Evolutionary conservation across 768 basidiomycete species (phyloP).

Genomic region (Mrakia blollopis): DNA sequence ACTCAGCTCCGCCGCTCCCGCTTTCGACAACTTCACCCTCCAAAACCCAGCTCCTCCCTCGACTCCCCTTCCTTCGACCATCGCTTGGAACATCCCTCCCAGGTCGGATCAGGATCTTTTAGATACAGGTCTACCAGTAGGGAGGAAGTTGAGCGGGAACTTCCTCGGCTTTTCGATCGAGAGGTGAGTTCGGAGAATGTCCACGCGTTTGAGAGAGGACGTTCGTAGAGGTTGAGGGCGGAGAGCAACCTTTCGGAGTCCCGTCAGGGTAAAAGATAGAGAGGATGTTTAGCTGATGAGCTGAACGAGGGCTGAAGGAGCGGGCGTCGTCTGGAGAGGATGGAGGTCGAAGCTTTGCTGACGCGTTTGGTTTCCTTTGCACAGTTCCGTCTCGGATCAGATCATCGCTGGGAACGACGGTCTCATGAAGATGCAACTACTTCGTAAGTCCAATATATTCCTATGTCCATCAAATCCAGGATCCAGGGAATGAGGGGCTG

Average conservation of each 20-base stretch:
- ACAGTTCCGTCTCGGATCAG: neutral
- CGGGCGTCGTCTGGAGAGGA: too few species aligned
- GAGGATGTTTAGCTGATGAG: too few species aligned
- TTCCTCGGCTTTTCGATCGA: neutral
- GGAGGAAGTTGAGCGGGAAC: neutral
- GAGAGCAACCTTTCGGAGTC: too few species aligned
- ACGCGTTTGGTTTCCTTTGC: neutral
- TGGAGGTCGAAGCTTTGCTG: neutral
- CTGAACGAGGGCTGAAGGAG: too few species aligned
- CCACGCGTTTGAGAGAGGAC: neutral
- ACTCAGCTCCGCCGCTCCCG: neutral
- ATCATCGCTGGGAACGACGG: neutral
- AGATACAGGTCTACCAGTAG: neutral
- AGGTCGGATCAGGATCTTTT: neutral
- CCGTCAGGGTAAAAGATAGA: too few species aligned
- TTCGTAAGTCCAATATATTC: neutral
- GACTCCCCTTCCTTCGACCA: neutral
- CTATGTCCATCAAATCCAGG: neutral
- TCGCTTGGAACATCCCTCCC: neutral
- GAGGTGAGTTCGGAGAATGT: neutral
- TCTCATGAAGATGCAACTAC: neutral
- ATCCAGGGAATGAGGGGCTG: neutral
- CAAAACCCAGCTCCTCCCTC: neutral
- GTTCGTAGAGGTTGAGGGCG: neutral
- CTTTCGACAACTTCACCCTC: neutral